phyloP scores from a whole-genome alignment of 805 yeast species.

The Wickerhamomyces rabaulensis region DNA sequence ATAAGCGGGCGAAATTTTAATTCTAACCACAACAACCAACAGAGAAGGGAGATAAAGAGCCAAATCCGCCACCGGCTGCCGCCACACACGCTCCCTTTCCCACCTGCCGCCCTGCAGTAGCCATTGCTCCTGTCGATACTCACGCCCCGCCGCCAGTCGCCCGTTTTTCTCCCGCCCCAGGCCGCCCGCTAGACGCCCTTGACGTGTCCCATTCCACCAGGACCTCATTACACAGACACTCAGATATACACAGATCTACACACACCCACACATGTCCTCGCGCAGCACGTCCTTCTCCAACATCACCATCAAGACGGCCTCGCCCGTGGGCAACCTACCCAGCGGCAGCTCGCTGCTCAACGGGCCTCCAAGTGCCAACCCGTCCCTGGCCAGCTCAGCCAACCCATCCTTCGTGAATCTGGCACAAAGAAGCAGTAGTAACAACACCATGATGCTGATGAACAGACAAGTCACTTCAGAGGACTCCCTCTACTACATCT shows the following conservation, averaged over 20 bases:
- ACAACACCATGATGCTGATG: conserved; percentile 40
- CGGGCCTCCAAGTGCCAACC: neutral
- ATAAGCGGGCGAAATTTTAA: neutral
- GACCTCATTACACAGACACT: no score
- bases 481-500: conserved; percentile 68
- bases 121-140: no score
- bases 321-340: neutral
- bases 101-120: neutral
- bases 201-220: no score
- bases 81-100: neutral
- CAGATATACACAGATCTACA: no score
- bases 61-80: no score
- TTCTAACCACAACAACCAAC: neutral
- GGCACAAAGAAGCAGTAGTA: conserved; percentile 4
- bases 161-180: neutral
- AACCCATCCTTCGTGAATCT: conserved; percentile 10
- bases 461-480: conserved; percentile 56
- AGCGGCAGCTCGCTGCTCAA: neutral
- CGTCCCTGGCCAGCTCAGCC: conserved; percentile 2
- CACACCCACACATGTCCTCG: neutral
- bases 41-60: neutral
- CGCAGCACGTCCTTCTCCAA: neutral
- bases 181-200: neutral
- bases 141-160: no score
- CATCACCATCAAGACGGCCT: neutral